phyloP scores from a whole-genome alignment of 345 rosid species.

The Rhizophora apiculata region DNA sequence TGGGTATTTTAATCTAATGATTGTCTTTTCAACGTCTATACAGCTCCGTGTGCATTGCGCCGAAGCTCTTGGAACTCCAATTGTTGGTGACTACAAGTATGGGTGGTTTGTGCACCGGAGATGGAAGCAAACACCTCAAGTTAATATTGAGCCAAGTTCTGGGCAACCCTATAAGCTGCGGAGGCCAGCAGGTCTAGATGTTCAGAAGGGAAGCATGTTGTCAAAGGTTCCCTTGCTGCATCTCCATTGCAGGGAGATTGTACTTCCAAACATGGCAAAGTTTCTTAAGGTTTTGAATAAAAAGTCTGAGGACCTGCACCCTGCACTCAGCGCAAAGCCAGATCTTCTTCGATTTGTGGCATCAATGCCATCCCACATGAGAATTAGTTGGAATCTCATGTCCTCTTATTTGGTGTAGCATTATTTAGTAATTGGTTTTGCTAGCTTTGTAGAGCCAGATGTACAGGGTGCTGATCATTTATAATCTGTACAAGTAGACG shows the following conservation, averaged over 20 bases:
- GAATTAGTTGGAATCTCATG: constrained; percentile 93
- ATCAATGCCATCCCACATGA: constrained; percentile 84
- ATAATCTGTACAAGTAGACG: too few species aligned
- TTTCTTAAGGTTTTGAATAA: constrained; percentile 42
- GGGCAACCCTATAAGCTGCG: constrained; percentile 76
- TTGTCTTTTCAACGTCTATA: constrained; percentile 8
- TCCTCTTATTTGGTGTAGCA: constrained; percentile 71
- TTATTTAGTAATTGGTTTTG: too few species aligned
- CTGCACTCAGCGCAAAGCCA: constrained; percentile 32
- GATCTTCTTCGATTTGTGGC: constrained; percentile 75
- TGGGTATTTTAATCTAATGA: too few species aligned
- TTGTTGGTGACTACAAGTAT: constrained; percentile 85
- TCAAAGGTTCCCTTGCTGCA: constrained; percentile 86
- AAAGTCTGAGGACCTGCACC: constrained; percentile 24
- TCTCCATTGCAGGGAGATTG: constrained; percentile 81
- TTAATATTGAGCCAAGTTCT: constrained; percentile 61
- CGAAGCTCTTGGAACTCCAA: constrained; percentile 92
- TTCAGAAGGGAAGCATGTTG: constrained; percentile 91
- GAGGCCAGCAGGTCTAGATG: constrained; percentile 72
- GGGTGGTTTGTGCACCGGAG: constrained; percentile 85
- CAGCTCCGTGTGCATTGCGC: constrained; percentile 95
- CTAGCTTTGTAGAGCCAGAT: background rate
- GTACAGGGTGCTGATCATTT: background rate
- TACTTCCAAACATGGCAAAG: constrained; percentile 78
- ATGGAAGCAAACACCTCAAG: constrained; percentile 82